Evolutionary conservation across 192 early-diverging fungal genomes (phyloP).

Genomic region (Backusella australiensis): DNA sequence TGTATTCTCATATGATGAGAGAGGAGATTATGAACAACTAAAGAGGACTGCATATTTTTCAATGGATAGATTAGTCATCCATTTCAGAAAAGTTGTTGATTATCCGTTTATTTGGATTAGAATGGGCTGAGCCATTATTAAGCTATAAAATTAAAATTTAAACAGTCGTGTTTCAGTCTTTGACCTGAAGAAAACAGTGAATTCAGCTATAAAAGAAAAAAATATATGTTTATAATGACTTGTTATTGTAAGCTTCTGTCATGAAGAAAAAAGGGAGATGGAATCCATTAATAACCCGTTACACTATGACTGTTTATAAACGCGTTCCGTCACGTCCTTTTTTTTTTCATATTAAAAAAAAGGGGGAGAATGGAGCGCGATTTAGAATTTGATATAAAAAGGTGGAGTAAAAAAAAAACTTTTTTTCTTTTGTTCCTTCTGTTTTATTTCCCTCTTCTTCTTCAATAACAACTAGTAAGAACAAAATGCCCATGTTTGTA

Average conservation of each 20-base stretch:
- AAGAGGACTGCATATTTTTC: no score
- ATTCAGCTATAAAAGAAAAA: no score
- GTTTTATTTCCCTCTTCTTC: neutral
- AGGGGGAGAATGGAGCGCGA: neutral
- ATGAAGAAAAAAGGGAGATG: neutral
- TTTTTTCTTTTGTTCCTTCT: neutral
- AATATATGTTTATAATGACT: no score
- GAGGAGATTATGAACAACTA: no score
- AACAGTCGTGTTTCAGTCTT: no score
- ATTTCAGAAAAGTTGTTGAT: no score
- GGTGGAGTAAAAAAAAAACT: neutral
- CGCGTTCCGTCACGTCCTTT: neutral
- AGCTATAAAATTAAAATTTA: no score
- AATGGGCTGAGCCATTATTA: no score
- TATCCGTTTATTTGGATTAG: no score
- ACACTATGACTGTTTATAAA: neutral
- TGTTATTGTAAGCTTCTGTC: neutral
- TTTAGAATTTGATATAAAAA: neutral
- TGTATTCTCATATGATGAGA: no score
- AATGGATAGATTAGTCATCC: no score
- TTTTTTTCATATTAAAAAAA: neutral
- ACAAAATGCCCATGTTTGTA: slow-evolving; percentile 34
- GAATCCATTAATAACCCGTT: neutral
- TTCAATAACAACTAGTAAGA: neutral
- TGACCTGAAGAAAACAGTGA: no score